phyloP scores from a whole-genome alignment of 805 yeast species.

The Ogataea chonburiensis region DNA sequence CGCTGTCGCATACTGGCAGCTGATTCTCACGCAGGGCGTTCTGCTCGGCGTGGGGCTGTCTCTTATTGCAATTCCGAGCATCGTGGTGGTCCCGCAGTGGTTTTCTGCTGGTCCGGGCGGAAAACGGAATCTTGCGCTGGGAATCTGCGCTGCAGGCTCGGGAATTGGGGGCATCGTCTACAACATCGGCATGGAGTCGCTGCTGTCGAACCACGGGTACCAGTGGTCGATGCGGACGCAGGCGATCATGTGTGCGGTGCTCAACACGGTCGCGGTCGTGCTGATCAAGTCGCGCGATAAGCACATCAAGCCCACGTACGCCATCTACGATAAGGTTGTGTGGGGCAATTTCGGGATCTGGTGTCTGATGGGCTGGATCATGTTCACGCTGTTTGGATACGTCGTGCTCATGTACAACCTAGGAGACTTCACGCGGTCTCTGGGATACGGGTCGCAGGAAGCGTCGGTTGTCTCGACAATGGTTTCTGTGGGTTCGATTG shows the following conservation, averaged over 20 bases:
- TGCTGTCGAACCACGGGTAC: slow-evolving; percentile 38
- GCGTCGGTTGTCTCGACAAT: slow-evolving; percentile 60
- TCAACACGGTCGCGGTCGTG: slow-evolving; percentile 34
- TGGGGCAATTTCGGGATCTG: slow-evolving; percentile 37
- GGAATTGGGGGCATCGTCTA: slow-evolving; percentile 53
- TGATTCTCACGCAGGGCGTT: slow-evolving; percentile 67
- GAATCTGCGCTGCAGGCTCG: slow-evolving; percentile 49
- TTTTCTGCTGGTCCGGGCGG: slow-evolving; percentile 44
- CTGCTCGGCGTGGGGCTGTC: slow-evolving; percentile 60
- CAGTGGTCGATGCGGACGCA: slow-evolving; percentile 53
- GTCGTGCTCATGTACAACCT: slow-evolving; percentile 57
- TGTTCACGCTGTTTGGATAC: slow-evolving; percentile 57
- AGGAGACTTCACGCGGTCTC: slow-evolving; percentile 56
- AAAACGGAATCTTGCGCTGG: slow-evolving; percentile 54
- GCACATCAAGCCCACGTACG: slow-evolving; percentile 36
- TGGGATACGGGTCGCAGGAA: slow-evolving; percentile 55
- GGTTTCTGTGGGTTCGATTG: slow-evolving; percentile 54
- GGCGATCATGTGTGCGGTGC: slow-evolving; percentile 38
- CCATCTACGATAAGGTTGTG: slow-evolving; percentile 42
- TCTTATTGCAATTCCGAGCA: slow-evolving; percentile 55
- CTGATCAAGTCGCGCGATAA: slow-evolving; percentile 40
- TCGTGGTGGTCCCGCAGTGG: slow-evolving; percentile 67
- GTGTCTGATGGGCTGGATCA: slow-evolving; percentile 38
- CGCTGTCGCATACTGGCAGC: slow-evolving; percentile 59
- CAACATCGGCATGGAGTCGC: slow-evolving; percentile 47